Evolutionary conservation across 2,329 filamentous ascomycete genomes (phyloP), one percentile per base, ranked within the genome.

Genomic region (Thermothelomyces thermophilus): DNA sequence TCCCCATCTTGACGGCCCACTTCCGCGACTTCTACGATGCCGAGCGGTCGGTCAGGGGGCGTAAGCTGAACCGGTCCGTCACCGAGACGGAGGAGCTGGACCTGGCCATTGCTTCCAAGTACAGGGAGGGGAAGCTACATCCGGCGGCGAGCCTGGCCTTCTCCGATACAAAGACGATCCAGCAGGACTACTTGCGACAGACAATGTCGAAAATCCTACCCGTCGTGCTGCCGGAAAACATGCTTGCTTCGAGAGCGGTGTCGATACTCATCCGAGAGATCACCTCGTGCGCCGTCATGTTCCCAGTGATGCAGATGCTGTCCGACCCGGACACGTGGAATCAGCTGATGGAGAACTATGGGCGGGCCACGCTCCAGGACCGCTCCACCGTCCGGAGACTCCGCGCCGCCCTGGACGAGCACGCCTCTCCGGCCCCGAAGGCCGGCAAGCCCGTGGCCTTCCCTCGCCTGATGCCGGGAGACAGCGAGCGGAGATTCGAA

Each of bases 271-370:
- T 96, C 52, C 83, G 87, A 59, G 94, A 98, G 70, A 84, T 98
- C 53, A 81, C 96, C n/a, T 77, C 89, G 19, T 96, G 93, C 66
- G 88, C 89, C n/a, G 84, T 98, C 34, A 72, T 98, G 33, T 83
- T 82, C 36, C 93, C 93, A 0, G 72, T 94, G 19, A 76, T 96
- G 63, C 82, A 85, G 60, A 73, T 90, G 54, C 72, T 98, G 16
- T 81, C 87, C 5, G 91, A 98, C 59, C 90, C 94, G 1, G 94
- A 98, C 70, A 95, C 86, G 8, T 98, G 91, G 91, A 97, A 98
- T 62, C 90, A 96, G 66, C 69, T 95, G 52, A 89, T 97, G 76
- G 91, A 97, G 67, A 90, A 84, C 49, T 89, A 84, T 67, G 86
- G 90, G 16, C 83, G 87, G 43, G 85, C 86, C 22, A 85, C 95